These are phyloP conservation scores for Pichia manshurica DNA, from an alignment of 805 yeast genomes.

Conservation along the genomic window DNA sequence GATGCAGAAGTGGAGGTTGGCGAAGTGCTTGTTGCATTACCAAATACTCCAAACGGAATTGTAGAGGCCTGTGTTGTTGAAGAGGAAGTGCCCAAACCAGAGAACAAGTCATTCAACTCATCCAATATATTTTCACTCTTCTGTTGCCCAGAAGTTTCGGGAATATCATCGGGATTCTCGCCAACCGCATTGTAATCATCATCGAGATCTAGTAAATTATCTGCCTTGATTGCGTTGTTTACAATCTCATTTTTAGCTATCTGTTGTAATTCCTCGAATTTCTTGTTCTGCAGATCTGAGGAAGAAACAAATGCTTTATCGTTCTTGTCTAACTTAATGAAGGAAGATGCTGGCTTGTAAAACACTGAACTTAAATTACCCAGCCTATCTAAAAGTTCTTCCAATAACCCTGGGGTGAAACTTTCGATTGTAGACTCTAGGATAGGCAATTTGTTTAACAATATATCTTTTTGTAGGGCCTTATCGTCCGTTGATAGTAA, in stretches of 20 bases:
- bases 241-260: slow-evolving; percentile 73
- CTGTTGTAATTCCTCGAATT: slow-evolving; percentile 71
- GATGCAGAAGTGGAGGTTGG: slow-evolving; percentile 1
- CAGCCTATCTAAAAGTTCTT: slow-evolving; percentile 65
- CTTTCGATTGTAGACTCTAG: slow-evolving; percentile 66
- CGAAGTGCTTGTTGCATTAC: neutral
- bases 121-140: slow-evolving; percentile 45
- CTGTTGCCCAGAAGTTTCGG: slow-evolving; percentile 21
- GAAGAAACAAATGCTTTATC: slow-evolving; percentile 20
- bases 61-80: slow-evolving; percentile 15
- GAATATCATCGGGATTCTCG: slow-evolving; percentile 4
- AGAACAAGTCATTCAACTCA: slow-evolving; percentile 71
- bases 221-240: slow-evolving; percentile 54
- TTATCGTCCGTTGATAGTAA: slow-evolving; percentile 45
- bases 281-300: slow-evolving; percentile 38
- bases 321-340: slow-evolving; percentile 31
- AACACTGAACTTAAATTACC: slow-evolving; percentile 85
- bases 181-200: slow-evolving; percentile 40
- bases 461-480: slow-evolving; percentile 44
- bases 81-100: slow-evolving; percentile 24
- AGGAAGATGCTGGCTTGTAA: slow-evolving; percentile 71
- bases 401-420: slow-evolving; percentile 63
- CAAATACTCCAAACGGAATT: slow-evolving; percentile 14
- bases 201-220: slow-evolving; percentile 81
- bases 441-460: slow-evolving; percentile 61